Conservation (phyloP, 1,284 basidiomycete genomes). For the Cryptococcus sp. region DNA sequence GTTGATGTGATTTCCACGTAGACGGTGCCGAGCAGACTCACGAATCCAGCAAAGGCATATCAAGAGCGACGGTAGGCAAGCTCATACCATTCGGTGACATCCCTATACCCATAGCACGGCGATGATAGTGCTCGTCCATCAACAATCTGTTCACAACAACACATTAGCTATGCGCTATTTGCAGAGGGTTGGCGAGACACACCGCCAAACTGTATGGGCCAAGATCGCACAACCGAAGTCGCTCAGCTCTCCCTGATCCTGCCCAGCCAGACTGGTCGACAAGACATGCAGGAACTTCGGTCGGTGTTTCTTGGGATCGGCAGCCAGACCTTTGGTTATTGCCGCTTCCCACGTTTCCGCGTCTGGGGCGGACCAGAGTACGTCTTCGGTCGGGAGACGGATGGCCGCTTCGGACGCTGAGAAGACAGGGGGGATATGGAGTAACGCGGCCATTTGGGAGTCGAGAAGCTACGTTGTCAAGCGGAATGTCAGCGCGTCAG, state of each 20-base stretch:
- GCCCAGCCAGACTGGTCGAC: conserved; percentile 21
- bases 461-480: conserved; percentile 29
- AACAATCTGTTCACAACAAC: conserved; percentile 10
- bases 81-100: conserved; percentile 20
- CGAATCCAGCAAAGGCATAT: conserved; percentile 14
- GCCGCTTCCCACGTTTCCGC: conserved; percentile 28
- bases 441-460: conserved; percentile 28
- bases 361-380: conserved; percentile 33
- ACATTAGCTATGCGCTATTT: too few relatives aligned
- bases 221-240: conserved; percentile 35
- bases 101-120: conserved; percentile 16
- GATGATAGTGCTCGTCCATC: conserved; percentile 20
- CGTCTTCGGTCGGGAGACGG: conserved; percentile 28
- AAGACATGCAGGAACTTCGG: conserved; percentile 31
- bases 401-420: conserved; percentile 33
- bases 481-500: neutral
- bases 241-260: conserved; percentile 14
- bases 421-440: conserved; percentile 31
- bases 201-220: conserved; percentile 36
- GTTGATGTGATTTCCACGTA: too few relatives aligned
- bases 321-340: conserved; percentile 10
- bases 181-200: conserved; percentile 1
- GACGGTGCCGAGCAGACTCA: conserved; percentile 2
- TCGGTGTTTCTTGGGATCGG: conserved; percentile 9
- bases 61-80: conserved; percentile 6